Evolutionary conservation across 345 rosid species (phyloP).

Genomic region (Hypericum androsaemum): DNA sequence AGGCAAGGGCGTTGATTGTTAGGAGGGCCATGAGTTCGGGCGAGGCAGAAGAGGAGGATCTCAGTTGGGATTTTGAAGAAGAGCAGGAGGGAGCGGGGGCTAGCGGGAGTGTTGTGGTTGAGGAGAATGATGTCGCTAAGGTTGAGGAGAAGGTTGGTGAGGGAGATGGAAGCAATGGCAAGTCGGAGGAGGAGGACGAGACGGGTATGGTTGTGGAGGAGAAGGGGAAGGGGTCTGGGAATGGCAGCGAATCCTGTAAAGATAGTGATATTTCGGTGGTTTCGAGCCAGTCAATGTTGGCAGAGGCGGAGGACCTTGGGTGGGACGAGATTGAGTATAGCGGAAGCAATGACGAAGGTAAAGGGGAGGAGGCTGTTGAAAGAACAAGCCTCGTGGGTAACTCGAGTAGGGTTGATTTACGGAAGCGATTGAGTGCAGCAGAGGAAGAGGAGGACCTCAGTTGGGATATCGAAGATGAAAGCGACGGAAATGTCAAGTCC

Average conservation of each 20-base stretch:
- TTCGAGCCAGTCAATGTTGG: slow-evolving; percentile 43
- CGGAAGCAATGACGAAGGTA: slow-evolving; percentile 30
- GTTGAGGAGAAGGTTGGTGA: no score
- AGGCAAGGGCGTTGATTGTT: no score
- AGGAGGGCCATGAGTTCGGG: no score
- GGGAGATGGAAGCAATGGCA: no score
- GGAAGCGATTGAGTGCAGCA: slow-evolving; percentile 31
- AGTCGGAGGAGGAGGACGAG: no score
- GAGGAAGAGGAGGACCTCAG: slow-evolving; percentile 63
- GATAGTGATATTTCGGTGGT: slow-evolving; percentile 61
- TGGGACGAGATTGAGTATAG: slow-evolving; percentile 81
- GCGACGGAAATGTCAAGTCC: slow-evolving; percentile 13
- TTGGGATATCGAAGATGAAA: slow-evolving; percentile 83
- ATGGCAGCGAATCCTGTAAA: slow-evolving; percentile 29
- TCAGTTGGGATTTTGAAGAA: no score
- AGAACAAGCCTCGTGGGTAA: neutral
- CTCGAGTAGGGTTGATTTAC: slow-evolving; percentile 34
- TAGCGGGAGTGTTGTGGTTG: no score
- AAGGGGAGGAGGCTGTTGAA: slow-evolving; percentile 16
- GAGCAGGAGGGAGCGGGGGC: no score
- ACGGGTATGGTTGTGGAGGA: no score
- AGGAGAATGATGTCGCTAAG: no score
- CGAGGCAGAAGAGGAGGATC: no score
- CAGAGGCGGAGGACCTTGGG: slow-evolving; percentile 57
- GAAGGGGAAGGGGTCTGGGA: neutral